Base-by-base conservation (phyloP, 345 rosid genomes). In the Eucalyptus polybractea region DNA sequence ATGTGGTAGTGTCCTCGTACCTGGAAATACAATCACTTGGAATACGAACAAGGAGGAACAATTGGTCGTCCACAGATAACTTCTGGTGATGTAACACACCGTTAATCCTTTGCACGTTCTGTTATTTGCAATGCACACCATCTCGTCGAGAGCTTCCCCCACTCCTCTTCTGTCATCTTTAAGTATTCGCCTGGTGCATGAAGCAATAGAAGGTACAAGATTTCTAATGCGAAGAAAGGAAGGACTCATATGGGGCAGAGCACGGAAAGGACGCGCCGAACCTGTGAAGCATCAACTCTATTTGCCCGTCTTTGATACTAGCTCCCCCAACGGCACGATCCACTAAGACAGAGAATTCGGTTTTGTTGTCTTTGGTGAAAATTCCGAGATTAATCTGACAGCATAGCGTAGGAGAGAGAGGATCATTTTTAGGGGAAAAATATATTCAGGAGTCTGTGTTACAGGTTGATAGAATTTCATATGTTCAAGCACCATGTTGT, bases 261-360 rank as follows among this genome's bases (percentile, higher is more conserved):
- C 47, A 76, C 2, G 1, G 47, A 40, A 76, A 40, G 47, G 31
- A 58, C 83, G 29, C 42, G 86, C 49, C 76, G 37, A 87, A 96
- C 98, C 99, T 97, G 92, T 96, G 99, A 91, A 97, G 97, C 99
- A 97, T 97, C 88, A 97, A 80, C 87, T 97, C 99, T 91, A 97
- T 51, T 93, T 97, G 94, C 89, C 98, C 99, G 89, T 97, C 98
- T 37, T 90, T 58, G 37, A 96, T 93, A 89, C 98, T 97, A 87
- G 95, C 93, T 92, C 98, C 98, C 47, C 99, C 99, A 6, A 93
- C 89, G 11, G 99, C 97, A 81, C 98, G 94, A 92, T 96, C 99
- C 89, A 97, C 97, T 94, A 97, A 92, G 87, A 96, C 96, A 11
- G 98, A 96, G 88, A 97, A 90, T 90, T 97, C 99, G 25, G 92